Evolutionary conservation across 2,329 filamentous ascomycete genomes (phyloP).

Genomic region (Venturia pyrina): DNA sequence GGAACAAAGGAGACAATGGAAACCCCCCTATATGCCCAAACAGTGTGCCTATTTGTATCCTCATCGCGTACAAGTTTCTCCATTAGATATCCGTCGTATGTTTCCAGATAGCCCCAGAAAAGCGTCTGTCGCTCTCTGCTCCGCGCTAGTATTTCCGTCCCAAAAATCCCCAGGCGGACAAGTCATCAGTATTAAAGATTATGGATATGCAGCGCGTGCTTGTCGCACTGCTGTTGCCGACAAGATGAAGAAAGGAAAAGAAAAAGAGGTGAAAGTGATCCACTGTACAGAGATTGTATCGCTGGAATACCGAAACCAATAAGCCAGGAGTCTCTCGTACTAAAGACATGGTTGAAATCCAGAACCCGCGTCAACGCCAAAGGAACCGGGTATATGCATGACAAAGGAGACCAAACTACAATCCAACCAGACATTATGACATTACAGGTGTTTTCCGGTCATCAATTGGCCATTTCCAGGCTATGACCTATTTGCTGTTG

Average conservation of each 20-base stretch:
- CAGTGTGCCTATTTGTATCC: not conserved
- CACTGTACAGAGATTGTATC: not conserved
- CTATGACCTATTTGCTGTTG: not conserved
- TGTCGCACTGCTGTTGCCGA: not conserved
- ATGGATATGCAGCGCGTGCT: not conserved
- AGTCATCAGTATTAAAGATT: constrained; percentile 4
- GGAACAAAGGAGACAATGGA: not conserved
- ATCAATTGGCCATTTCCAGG: not conserved
- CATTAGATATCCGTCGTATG: not conserved
- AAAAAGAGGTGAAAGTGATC: not conserved
- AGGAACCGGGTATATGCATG: not conserved
- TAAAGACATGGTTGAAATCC: not conserved
- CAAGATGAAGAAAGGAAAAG: not conserved
- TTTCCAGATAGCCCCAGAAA: not conserved
- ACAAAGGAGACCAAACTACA: not conserved
- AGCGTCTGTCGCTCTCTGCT: not conserved
- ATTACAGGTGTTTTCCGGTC: not conserved
- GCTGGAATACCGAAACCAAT: not conserved
- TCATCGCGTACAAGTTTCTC: not conserved
- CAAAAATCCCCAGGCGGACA: not conserved
- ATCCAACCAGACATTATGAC: not conserved
- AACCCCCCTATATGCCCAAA: not conserved
- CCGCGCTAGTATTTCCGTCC: not conserved
- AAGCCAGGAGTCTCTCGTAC: not conserved
- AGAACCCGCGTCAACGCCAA: not conserved